These are phyloP conservation scores for Dactylorhiza incarnata DNA, from an alignment of 106 monocot species.

Conservation along the genomic window DNA sequence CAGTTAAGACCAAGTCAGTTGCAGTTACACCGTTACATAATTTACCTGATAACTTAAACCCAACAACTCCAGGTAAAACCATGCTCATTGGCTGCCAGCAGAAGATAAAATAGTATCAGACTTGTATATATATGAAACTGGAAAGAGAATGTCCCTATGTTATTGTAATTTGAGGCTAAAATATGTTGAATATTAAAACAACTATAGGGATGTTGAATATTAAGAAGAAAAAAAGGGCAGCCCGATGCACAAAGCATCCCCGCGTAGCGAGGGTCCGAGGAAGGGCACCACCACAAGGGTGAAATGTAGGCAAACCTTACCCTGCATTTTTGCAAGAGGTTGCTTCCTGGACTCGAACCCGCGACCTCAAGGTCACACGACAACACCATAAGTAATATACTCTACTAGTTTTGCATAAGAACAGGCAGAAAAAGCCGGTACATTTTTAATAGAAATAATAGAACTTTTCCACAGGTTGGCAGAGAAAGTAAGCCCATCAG, in stretches of 20 bases:
- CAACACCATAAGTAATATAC: too few relatives aligned
- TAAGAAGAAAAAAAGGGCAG: background rate
- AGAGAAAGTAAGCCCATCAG: too few relatives aligned
- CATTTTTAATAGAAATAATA: too few relatives aligned
- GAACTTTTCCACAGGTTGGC: too few relatives aligned
- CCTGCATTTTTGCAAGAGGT: too few relatives aligned
- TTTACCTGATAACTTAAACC: slow-evolving; percentile 77
- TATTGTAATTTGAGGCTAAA: background rate
- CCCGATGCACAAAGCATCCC: background rate
- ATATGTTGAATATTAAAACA: background rate
- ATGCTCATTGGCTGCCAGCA: slow-evolving; percentile 86
- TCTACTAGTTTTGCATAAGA: too few relatives aligned
- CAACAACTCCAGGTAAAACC: slow-evolving; percentile 94
- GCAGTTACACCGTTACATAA: slow-evolving; percentile 80
- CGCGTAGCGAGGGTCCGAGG: too few relatives aligned
- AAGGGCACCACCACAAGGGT: too few relatives aligned
- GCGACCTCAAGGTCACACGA: too few relatives aligned
- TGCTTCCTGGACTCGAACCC: too few relatives aligned
- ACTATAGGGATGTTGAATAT: background rate
- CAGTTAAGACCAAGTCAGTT: slow-evolving; percentile 84
- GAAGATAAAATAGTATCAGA: background rate
- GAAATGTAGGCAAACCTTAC: too few relatives aligned
- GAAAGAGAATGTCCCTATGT: background rate
- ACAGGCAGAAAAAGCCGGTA: too few relatives aligned
- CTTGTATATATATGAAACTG: background rate